These are phyloP conservation scores for Helianthus tuberosus DNA, from an alignment of 129 eudicot genomes.

Conservation along the genomic window DNA sequence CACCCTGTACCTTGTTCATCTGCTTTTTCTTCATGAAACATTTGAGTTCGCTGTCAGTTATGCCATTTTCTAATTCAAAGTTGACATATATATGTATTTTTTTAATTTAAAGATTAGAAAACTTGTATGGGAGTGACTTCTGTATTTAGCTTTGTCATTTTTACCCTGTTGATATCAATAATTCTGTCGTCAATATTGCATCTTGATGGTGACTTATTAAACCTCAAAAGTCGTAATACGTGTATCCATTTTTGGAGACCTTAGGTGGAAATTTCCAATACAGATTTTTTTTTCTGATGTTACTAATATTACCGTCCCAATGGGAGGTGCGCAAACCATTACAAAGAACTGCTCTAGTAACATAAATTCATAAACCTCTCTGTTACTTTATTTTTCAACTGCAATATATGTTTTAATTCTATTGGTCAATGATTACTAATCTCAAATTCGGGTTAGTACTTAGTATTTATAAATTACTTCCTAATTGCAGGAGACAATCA, in stretches of 20 bases:
- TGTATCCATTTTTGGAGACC: conserved; percentile 2
- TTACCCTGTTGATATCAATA: not conserved
- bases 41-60: not conserved
- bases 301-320: not conserved
- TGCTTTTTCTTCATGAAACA: not conserved
- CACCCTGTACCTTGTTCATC: not conserved
- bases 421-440: not conserved
- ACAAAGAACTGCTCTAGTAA: not conserved
- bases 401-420: not conserved
- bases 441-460: not conserved
- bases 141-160: not conserved
- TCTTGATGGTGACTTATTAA: not conserved
- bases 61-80: not conserved
- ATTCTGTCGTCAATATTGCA: not conserved
- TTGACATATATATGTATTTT: not conserved
- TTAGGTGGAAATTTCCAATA: not conserved
- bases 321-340: not conserved
- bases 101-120: not conserved
- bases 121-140: not conserved
- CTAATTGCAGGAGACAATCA: conserved; percentile 51
- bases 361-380: not conserved
- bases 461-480: not conserved
- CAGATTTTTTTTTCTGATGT: not conserved
- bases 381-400: not conserved
- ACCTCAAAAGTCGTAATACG: not conserved